Conservation (phyloP, 73 alveolate species). For the Halteria grandinella region DNA sequence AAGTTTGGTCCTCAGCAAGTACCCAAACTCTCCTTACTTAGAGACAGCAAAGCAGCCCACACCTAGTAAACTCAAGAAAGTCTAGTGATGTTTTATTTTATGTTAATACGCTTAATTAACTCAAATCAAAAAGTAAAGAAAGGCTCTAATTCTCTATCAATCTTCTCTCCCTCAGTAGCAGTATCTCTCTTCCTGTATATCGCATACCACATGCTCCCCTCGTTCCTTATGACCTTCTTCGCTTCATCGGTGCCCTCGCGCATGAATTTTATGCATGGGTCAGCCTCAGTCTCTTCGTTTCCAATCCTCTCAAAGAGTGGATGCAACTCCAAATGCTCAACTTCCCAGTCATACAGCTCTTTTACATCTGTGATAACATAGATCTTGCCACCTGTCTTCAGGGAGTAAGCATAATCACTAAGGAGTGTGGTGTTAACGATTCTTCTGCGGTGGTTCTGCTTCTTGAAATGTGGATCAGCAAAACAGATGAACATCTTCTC, state of each 20-base stretch:
- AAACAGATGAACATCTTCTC: slow-evolving; percentile 95
- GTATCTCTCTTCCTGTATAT: slow-evolving; percentile 43
- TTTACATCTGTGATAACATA: slow-evolving; percentile 97
- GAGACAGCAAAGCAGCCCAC: too few relatives aligned
- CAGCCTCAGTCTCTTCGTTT: slow-evolving; percentile 41
- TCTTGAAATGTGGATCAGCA: slow-evolving; percentile 99
- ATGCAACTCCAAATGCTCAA: slow-evolving; percentile 66
- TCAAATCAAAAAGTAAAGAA: slow-evolving; percentile 33
- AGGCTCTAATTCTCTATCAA: not conserved
- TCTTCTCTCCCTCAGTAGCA: not conserved
- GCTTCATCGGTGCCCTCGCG: slow-evolving; percentile 68
- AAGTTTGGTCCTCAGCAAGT: not conserved
- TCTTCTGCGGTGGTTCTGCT: slow-evolving; percentile 93
- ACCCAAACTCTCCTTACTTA: not conserved
- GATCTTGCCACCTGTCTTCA: slow-evolving; percentile 93
- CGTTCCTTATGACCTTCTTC: slow-evolving; percentile 60
- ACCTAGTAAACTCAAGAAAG: too few relatives aligned
- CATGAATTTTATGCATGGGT: slow-evolving; percentile 61
- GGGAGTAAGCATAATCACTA: slow-evolving; percentile 93
- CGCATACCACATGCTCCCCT: slow-evolving; percentile 50
- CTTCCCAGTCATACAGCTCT: slow-evolving; percentile 97
- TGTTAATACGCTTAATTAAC: not conserved
- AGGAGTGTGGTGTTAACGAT: slow-evolving; percentile 76
- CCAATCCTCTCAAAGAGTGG: slow-evolving; percentile 40
- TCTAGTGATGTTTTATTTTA: too few relatives aligned